These are phyloP conservation scores for Allantophomopsis cytisporea DNA, from an alignment of 2,329 filamentous ascomycete species.

Conservation along the genomic window DNA sequence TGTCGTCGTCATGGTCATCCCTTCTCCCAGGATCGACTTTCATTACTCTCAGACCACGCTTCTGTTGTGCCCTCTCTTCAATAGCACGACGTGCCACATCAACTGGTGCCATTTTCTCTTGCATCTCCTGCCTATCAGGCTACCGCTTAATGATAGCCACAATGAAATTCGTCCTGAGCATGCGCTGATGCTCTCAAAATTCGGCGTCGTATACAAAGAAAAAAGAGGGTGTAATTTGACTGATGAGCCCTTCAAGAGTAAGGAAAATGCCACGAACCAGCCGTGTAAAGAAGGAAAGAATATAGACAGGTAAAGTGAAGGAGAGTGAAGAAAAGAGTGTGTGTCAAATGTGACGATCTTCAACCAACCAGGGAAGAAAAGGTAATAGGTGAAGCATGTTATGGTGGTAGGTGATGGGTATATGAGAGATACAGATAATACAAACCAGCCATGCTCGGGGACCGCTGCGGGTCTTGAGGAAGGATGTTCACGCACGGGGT, in stretches of 20 bases:
- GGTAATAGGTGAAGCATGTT: too few relatives aligned
- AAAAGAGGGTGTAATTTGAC: background rate
- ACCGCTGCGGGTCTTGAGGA: too few relatives aligned
- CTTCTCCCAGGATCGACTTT: constrained; percentile 1
- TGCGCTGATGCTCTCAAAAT: constrained; percentile 8
- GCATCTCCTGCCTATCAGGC: constrained; percentile 14
- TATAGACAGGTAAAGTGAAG: constrained; percentile 7
- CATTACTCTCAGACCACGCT: background rate
- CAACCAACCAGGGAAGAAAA: background rate
- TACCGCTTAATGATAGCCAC: constrained; percentile 10
- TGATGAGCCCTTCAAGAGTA: constrained; percentile 1
- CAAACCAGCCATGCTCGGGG: too few relatives aligned
- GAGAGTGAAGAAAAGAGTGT: constrained; percentile 5
- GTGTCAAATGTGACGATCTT: constrained; percentile 3
- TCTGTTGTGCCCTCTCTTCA: background rate
- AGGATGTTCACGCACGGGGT: too few relatives aligned
- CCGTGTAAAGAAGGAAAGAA: constrained; percentile 12
- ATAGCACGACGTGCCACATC: constrained; percentile 5
- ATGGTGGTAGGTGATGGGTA: too few relatives aligned
- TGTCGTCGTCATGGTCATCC: constrained; percentile 2
- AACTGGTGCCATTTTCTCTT: constrained; percentile 16
- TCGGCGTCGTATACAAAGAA: background rate
- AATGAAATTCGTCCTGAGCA: constrained; percentile 9
- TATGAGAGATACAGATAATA: too few relatives aligned
- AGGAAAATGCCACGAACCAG: constrained; percentile 16